phyloP scores from a whole-genome alignment of 2,329 filamentous ascomycete species.

The Colletotrichum sp. region DNA sequence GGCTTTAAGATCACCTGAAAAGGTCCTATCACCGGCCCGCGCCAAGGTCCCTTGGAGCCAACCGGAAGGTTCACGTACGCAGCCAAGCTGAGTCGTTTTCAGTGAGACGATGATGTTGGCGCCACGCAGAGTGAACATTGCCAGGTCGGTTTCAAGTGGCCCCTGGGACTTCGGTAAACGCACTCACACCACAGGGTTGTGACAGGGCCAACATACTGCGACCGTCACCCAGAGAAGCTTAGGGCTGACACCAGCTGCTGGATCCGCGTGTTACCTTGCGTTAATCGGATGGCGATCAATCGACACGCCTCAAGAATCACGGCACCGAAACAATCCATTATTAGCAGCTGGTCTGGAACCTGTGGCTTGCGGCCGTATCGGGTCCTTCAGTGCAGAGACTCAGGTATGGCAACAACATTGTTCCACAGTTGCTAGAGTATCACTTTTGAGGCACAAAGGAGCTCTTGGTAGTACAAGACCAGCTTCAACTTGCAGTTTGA shows the following conservation, averaged over 20 bases:
- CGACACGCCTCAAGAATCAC: neutral
- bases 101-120: neutral
- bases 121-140: neutral
- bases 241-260: slow-evolving; percentile 9
- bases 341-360: neutral
- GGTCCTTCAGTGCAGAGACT: neutral
- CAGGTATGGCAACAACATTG: neutral
- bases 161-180: neutral
- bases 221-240: neutral
- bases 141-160: neutral
- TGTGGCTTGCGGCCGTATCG: neutral
- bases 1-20: neutral
- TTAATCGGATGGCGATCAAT: slow-evolving; percentile 10
- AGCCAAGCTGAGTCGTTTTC: neutral
- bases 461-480: neutral
- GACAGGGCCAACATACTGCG: neutral
- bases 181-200: neutral
- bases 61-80: neutral
- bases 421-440: neutral
- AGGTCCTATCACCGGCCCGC: neutral
- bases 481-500: neutral
- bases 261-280: neutral
- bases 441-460: neutral
- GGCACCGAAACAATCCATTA: neutral
- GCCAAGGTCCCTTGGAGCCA: neutral